These are phyloP conservation scores for Pestalotiopsis sp. DNA, from an alignment of 2,329 filamentous ascomycete genomes.

Conservation along the genomic window DNA sequence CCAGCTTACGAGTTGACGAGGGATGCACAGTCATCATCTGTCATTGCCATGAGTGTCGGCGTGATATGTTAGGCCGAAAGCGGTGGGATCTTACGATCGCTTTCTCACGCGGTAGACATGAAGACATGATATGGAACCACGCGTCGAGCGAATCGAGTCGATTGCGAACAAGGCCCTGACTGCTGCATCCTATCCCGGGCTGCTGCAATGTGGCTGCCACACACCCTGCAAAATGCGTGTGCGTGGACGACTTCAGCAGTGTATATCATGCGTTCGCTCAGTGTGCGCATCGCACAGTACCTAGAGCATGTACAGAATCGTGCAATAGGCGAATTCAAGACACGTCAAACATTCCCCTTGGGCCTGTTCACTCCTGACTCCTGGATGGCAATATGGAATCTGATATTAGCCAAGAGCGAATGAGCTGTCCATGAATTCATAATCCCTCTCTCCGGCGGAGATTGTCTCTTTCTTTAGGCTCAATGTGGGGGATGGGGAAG, in stretches of 20 bases:
- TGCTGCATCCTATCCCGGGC: not conserved
- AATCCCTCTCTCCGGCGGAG: slow-evolving; percentile 17
- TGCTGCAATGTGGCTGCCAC: not conserved
- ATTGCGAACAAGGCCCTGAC: not conserved
- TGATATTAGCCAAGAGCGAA: slow-evolving; percentile 5
- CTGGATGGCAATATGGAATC: not conserved
- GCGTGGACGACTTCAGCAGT: not conserved
- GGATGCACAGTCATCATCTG: not conserved
- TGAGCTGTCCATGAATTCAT: not conserved
- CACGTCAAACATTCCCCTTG: not conserved
- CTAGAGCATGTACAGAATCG: not conserved
- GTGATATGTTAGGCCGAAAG: not conserved
- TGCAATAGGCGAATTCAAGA: not conserved
- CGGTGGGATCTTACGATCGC: not conserved
- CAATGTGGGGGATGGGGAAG: slow-evolving; percentile 26
- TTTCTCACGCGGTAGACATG: not conserved
- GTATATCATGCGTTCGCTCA: not conserved
- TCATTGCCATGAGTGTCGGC: not conserved
- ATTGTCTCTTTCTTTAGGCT: slow-evolving; percentile 31
- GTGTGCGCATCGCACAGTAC: not conserved
- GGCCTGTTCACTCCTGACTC: not conserved
- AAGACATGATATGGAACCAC: not conserved
- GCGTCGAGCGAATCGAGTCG: not conserved
- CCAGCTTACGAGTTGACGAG: not conserved
- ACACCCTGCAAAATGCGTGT: not conserved